Evolutionary conservation across 1,284 basidiomycete genomes (phyloP), one percentile per base, ranked within the genome.

Genomic region (Kwoniella shivajii): DNA sequence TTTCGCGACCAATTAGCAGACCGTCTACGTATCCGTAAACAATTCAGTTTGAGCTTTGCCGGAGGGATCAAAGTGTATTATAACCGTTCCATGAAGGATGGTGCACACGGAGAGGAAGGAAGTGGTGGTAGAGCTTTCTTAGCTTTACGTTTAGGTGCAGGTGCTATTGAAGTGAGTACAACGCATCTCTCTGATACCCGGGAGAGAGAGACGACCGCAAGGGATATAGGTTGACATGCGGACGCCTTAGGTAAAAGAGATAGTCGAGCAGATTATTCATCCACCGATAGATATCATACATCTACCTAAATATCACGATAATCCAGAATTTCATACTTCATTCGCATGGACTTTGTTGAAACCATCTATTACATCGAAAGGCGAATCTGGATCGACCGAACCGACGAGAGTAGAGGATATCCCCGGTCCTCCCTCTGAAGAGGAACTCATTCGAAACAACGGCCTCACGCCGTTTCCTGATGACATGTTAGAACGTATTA

Each of bases 321-420:
- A 71, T 24, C 72, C 77, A 22, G 72, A 76, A 57, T 77, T 75
- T 47, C 77, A 78, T 48, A 61, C 77, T 11, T 74, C 71, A 3
- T 65, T 78, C 33, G 77, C 72, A 9, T 78, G 77, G 77, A 45
- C 42, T 30, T 33, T 53, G 24, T 34, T 53, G 16, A 18, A 43
- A 3, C 39, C 39, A 6, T n/a, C 33, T 50, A 5, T 11, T 24
- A 20, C 9, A 44, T 14, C 14, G 29, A 10, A 33, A 13, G 30
- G 22, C 16, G 33, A 22, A 5, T 31, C 31, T 36, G 42, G 27
- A 27, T 20, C 16, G 20, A 22, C 27, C 22, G 22, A 26, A 27
- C 22, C 16, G 20, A 22, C 27, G 14, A 18, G 16, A 3, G 42
- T 7, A 3, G 20, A 44, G 10, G 37, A 39, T 39, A 39, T 20